Percentiles rank a stretch among this genome's conserved stretches.
Conservation (phyloP, 345 rosid species). For the Rhizophora apiculata region DNA sequence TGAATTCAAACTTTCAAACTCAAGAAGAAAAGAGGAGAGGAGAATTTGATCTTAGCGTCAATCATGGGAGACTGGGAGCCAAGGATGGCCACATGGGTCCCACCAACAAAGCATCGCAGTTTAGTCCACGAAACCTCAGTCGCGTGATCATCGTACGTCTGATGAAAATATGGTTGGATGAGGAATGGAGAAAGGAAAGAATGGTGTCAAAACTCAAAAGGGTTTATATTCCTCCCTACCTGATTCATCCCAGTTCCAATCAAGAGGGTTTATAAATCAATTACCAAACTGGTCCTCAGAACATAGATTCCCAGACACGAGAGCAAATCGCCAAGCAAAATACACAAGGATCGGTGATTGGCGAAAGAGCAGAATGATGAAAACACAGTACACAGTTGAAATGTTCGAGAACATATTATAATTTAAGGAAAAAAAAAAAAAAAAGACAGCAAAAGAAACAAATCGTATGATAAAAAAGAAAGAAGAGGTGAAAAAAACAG, state of each 20-base stretch:
- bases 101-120: slow-evolving; percentile 19
- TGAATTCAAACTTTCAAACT: slow-evolving; percentile 17
- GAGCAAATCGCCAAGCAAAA: background rate
- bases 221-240: too few species aligned
- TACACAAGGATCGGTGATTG: background rate
- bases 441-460: slow-evolving; percentile 8
- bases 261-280: too few species aligned
- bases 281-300: too few species aligned
- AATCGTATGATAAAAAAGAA: slow-evolving; percentile 41
- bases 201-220: too few species aligned
- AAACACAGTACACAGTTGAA: slow-evolving; percentile 39
- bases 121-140: slow-evolving; percentile 7
- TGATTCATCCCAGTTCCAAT: too few species aligned
- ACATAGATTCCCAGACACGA: background rate
- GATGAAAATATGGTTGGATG: too few species aligned
- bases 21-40: background rate
- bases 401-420: slow-evolving; percentile 43
- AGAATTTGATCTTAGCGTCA: slow-evolving; percentile 19
- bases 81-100: slow-evolving; percentile 13
- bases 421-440: slow-evolving; percentile 13
- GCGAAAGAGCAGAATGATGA: background rate
- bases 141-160: background rate
- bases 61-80: slow-evolving; percentile 13
- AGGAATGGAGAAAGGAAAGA: too few species aligned
- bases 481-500: slow-evolving; percentile 43